Conservation (phyloP, 164 flowering plant species). For the Vitis rotundifolia region DNA sequence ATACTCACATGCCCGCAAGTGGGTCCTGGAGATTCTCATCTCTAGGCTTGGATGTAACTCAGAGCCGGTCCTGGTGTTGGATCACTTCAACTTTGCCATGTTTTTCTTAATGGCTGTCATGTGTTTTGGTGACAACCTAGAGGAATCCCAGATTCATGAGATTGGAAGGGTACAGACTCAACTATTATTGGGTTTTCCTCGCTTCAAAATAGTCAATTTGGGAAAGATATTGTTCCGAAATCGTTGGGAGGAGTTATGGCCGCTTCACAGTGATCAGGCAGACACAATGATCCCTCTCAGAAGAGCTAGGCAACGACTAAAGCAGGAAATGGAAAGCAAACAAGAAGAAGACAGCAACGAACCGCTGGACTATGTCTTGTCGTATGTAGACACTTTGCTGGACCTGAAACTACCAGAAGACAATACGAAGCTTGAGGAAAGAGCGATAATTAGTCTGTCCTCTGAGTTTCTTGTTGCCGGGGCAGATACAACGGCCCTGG, state of each 20-base stretch:
- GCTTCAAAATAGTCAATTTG: slow-evolving; percentile 1
- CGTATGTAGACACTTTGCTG: too few species aligned
- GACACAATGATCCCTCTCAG: slow-evolving; percentile 1
- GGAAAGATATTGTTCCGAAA: slow-evolving; percentile 5
- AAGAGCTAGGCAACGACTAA: background rate
- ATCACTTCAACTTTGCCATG: slow-evolving; percentile 1
- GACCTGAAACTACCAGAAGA: slow-evolving; percentile 11
- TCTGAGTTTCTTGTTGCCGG: slow-evolving; percentile 31
- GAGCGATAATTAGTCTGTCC: slow-evolving; percentile 21
- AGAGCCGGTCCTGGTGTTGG: background rate
- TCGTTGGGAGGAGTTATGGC: background rate
- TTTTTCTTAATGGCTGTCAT: background rate
- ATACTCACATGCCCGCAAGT: too few species aligned
- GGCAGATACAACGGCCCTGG: slow-evolving; percentile 26
- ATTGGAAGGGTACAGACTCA: background rate
- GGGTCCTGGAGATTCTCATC: too few species aligned
- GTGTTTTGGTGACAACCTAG: too few species aligned
- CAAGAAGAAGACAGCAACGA: too few species aligned
- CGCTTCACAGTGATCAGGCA: background rate
- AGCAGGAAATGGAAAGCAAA: too few species aligned
- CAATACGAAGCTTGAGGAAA: slow-evolving; percentile 18
- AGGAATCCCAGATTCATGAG: background rate
- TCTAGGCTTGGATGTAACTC: too few species aligned
- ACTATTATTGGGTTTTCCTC: background rate
- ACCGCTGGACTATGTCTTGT: too few species aligned